phyloP scores from a whole-genome alignment of 1,284 basidiomycete species.

The Microbotryomycetes sp. region DNA sequence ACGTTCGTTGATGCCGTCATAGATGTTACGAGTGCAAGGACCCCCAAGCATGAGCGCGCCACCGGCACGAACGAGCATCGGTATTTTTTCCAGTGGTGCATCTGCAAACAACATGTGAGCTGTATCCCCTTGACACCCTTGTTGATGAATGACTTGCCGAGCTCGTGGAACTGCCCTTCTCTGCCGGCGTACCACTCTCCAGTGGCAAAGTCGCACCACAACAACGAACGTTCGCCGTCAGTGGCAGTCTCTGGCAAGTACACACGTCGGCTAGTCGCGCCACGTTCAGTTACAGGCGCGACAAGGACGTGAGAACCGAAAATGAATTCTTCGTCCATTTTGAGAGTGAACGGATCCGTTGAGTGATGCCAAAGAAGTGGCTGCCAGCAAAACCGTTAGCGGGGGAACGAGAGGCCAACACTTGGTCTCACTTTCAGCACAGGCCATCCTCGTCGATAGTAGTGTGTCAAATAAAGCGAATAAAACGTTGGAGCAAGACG shows the following conservation, averaged over 20 bases:
- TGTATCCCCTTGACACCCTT: background rate
- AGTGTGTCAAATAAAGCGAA: constrained; percentile 27
- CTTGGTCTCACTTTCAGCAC: constrained; percentile 8
- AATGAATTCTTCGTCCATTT: constrained; percentile 28
- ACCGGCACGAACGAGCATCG: constrained; percentile 20
- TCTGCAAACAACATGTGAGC: background rate
- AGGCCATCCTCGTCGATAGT: constrained; percentile 26
- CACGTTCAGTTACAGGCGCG: constrained; percentile 14
- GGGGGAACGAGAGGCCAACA: background rate
- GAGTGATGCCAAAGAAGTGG: constrained; percentile 28
- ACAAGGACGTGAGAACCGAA: constrained; percentile 27
- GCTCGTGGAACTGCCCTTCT: too few relatives aligned
- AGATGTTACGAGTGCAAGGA: constrained; percentile 1
- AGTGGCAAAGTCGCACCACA: constrained; percentile 22
- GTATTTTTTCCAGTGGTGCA: constrained; percentile 4
- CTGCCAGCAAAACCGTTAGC: background rate
- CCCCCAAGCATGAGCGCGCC: constrained; percentile 16
- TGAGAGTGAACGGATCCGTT: constrained; percentile 15
- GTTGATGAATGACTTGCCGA: background rate
- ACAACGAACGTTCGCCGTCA: background rate
- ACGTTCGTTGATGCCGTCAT: background rate
- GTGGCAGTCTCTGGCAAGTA: constrained; percentile 13
- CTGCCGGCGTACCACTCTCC: constrained; percentile 10
- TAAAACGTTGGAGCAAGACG: constrained; percentile 26
- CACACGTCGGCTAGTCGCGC: constrained; percentile 3